Base-by-base conservation (phyloP, 371 early-diverging fungal species). In the Batkoa obscura region DNA sequence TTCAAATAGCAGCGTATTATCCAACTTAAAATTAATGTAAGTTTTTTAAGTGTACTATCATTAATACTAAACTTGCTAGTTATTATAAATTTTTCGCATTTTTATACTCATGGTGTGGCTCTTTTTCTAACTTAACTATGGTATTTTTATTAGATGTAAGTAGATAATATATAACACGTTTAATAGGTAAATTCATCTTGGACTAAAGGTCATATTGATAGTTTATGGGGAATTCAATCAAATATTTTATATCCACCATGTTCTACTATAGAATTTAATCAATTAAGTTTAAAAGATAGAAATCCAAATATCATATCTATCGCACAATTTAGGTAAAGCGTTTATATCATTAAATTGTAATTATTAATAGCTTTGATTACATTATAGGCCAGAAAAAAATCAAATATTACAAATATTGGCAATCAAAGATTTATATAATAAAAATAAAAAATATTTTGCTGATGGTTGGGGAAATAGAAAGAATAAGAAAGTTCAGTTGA, bases 111-210 rank as follows among this genome's bases (percentile, higher is more conserved):
- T n/a, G n/a, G n/a, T n/a, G n/a, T n/a, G n/a, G n/a, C n/a, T n/a
- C n/a, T n/a, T n/a, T n/a, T n/a, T n/a, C n/a, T n/a, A n/a, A n/a
- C n/a, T n/a, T n/a, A n/a, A n/a, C n/a, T n/a, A n/a, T n/a, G n/a
- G n/a, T n/a, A n/a, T n/a, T n/a, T n/a, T n/a, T n/a, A n/a, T n/a
- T n/a, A n/a, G n/a, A n/a, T n/a, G n/a, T n/a, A 69, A 13, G 81
- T 78, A 45, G 98, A 95, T 2, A 73, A 80, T 5, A 85, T 70
- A 62, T 82, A 89, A 0, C 74, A 85, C 55, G 62, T 75, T 2
- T 83, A 90, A 1, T 83, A 90, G 83, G 81, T 81, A 23, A 94
- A 95, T 65, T 94, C 94, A 0, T 75, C 86, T 1, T 97, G 97
- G 97, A 97, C 97, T n/a, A 72, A 79, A 37, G 75, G 68, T 23